A percentile compares a stretch with the other conserved stretches of the same genome.
Evolutionary conservation across 139 green algal species (phyloP).

Genomic region (Edaphochlamys debaryana): DNA sequence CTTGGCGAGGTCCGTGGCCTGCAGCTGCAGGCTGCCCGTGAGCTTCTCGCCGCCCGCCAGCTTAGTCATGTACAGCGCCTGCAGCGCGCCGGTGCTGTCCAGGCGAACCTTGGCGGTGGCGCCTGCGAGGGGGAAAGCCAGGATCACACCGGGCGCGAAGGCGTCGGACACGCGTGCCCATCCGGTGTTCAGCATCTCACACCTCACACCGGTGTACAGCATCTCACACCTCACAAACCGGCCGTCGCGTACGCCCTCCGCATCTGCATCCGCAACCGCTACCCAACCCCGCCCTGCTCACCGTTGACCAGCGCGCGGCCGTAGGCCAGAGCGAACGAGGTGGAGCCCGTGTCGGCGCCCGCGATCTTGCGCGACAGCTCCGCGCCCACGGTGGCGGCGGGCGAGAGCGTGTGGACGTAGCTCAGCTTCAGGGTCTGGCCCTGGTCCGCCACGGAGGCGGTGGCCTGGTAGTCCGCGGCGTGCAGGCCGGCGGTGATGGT

Average conservation of each 20-base stretch:
- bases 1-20: slow-evolving; percentile 25
- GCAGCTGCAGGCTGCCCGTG: slow-evolving; percentile 22
- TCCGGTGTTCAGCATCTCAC: too few relatives aligned
- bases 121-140: background rate
- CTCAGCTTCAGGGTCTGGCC: slow-evolving; percentile 18
- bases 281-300: too few relatives aligned
- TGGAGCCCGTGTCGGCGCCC: background rate
- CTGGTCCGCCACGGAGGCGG: slow-evolving; percentile 19
- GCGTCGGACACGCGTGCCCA: too few relatives aligned
- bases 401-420: background rate
- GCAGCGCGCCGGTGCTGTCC: slow-evolving; percentile 24
- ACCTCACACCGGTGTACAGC: too few relatives aligned
- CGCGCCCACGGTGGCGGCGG: slow-evolving; percentile 9
- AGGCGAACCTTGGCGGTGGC: slow-evolving; percentile 19
- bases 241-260: too few relatives aligned
- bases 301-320: too few relatives aligned
- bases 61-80: slow-evolving; percentile 23
- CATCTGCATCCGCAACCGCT: too few relatives aligned
- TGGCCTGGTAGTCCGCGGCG: slow-evolving; percentile 30
- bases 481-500: slow-evolving; percentile 3
- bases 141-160: too few relatives aligned
- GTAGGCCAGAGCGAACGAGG: slow-evolving; percentile 26
- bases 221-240: too few relatives aligned
- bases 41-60: slow-evolving; percentile 24
- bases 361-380: slow-evolving; percentile 10